These are phyloP conservation scores for Botryosphaeria dothidea DNA, from an alignment of 2,329 filamentous ascomycete genomes.

Conservation along the genomic window DNA sequence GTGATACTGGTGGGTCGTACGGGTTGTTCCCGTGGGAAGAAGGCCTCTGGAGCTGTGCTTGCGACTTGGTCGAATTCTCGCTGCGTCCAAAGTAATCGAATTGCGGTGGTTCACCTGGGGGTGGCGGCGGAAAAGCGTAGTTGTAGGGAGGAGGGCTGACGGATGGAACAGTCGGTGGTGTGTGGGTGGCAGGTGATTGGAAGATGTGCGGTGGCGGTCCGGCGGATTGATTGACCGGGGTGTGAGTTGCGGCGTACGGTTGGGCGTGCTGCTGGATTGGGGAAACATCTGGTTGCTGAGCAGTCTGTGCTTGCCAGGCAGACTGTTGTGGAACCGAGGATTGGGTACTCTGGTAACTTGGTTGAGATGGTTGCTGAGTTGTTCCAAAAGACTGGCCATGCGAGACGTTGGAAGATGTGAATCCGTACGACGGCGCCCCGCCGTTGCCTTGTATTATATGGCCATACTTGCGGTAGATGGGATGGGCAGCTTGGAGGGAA, in stretches of 20 bases:
- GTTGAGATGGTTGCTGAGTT: background rate
- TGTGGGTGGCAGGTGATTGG: background rate
- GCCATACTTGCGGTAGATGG: conserved; percentile 10
- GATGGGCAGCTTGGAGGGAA: background rate
- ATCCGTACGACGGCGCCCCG: background rate
- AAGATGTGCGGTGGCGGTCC: background rate
- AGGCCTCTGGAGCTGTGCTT: background rate
- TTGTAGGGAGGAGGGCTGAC: conserved; percentile 4
- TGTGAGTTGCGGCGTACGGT: background rate
- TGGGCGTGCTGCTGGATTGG: background rate
- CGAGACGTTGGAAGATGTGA: background rate
- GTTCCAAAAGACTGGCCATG: background rate
- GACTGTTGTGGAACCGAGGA: background rate
- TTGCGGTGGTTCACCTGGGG: background rate
- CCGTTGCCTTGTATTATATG: background rate
- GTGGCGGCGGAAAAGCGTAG: background rate
- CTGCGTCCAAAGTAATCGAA: background rate
- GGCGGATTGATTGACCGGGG: background rate
- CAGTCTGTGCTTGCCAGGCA: background rate
- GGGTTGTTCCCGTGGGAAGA: background rate
- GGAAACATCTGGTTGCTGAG: background rate
- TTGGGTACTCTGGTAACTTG: background rate
- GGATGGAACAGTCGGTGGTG: background rate
- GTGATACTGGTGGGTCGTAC: background rate
- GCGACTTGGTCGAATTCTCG: background rate